Conservation (phyloP, 345 rosid genomes). For the Fremontodendron californicum region DNA sequence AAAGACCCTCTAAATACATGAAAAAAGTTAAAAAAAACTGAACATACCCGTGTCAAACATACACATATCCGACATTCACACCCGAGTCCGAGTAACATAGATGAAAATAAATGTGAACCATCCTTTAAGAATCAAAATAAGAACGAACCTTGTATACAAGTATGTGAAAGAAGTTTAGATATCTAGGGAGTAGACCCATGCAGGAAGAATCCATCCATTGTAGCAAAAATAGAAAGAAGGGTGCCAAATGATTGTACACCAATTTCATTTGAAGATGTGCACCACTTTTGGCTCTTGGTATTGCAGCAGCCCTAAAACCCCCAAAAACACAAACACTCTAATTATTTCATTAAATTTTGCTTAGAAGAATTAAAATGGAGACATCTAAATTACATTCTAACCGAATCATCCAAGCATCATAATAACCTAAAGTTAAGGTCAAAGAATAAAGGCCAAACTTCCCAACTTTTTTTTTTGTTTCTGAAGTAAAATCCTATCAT, state of each 20-base stretch:
- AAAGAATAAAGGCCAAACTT: background rate
- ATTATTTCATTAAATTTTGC: background rate
- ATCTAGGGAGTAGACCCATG: slow-evolving; percentile 74
- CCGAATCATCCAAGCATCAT: background rate
- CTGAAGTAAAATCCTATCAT: background rate
- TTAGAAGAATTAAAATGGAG: background rate
- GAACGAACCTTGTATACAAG: slow-evolving; percentile 70
- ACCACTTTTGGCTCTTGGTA: slow-evolving; percentile 76
- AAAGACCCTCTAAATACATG: too few relatives aligned
- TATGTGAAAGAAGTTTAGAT: slow-evolving; percentile 74
- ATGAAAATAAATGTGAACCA: background rate
- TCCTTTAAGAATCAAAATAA: slow-evolving; percentile 3
- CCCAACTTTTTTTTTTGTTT: background rate
- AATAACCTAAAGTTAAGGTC: background rate
- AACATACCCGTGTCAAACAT: too few relatives aligned
- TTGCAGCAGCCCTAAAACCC: slow-evolving; percentile 63
- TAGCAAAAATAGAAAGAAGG: slow-evolving; percentile 63
- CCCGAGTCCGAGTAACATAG: too few relatives aligned
- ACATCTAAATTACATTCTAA: background rate
- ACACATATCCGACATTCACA: too few relatives aligned
- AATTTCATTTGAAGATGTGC: slow-evolving; percentile 77
- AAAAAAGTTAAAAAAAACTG: too few relatives aligned
- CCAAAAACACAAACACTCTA: background rate
- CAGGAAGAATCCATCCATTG: slow-evolving; percentile 88
- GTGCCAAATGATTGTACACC: slow-evolving; percentile 80